Conservation (phyloP, 192 early-diverging fungal genomes). For the Entophlyctis luteolus region DNA sequence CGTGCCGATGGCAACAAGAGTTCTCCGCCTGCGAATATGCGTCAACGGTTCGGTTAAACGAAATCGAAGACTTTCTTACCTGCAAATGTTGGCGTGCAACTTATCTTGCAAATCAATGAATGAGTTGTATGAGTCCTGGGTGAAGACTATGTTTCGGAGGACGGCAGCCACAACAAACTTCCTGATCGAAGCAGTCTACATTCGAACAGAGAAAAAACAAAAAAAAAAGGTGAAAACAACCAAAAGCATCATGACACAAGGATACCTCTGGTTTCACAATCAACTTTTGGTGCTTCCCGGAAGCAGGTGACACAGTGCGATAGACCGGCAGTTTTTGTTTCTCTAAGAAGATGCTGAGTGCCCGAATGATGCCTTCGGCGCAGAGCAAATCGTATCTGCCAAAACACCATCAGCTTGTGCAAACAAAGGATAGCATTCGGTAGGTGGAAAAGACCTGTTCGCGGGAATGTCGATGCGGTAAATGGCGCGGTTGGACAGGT, state of each 20-base stretch:
- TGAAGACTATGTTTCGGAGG: slow-evolving; percentile 82
- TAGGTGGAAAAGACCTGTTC: no score
- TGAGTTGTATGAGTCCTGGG: slow-evolving; percentile 77
- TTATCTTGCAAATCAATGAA: slow-evolving; percentile 99
- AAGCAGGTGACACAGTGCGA: slow-evolving; percentile 57
- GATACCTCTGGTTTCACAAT: slow-evolving; percentile 63
- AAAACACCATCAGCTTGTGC: background rate
- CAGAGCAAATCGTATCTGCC: slow-evolving; percentile 93
- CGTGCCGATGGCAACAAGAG: slow-evolving; percentile 93
- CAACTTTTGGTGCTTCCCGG: slow-evolving; percentile 56
- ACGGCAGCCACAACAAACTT: slow-evolving; percentile 86
- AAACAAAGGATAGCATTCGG: no score
- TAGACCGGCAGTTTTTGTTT: slow-evolving; percentile 67
- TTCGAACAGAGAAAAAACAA: no score
- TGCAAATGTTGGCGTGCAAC: slow-evolving; percentile 95
- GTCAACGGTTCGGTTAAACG: background rate
- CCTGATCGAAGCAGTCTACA: slow-evolving; percentile 77
- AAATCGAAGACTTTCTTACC: slow-evolving; percentile 38
- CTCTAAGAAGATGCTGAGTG: slow-evolving; percentile 79
- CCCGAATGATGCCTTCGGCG: slow-evolving; percentile 89
- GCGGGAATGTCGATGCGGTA: slow-evolving; percentile 98
- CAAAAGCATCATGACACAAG: background rate
- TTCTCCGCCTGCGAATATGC: slow-evolving; percentile 69
- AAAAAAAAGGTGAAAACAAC: no score
- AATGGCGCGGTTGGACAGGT: slow-evolving; percentile 70